Evolutionary conservation across 2,329 filamentous ascomycete genomes (phyloP).

Genomic region (Claviceps capensis): DNA sequence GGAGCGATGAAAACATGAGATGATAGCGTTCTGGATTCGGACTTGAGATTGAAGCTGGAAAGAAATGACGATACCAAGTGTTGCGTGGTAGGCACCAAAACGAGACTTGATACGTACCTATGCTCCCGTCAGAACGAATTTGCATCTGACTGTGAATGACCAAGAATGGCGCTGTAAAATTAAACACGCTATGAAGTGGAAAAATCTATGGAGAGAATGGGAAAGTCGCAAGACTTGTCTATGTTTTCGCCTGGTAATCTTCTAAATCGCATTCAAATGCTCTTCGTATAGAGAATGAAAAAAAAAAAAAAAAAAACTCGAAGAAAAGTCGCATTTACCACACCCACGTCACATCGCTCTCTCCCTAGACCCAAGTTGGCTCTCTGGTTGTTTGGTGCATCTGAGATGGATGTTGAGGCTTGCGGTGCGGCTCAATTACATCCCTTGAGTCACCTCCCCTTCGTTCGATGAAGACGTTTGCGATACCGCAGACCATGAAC

Average conservation of each 20-base stretch:
- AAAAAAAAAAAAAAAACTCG: not conserved
- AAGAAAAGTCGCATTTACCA: not conserved
- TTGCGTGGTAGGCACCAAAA: too few relatives aligned
- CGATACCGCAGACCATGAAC: conserved; percentile 45
- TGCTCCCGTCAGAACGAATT: too few relatives aligned
- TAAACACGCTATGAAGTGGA: too few relatives aligned
- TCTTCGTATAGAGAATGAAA: not conserved
- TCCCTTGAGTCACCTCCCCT: not conserved
- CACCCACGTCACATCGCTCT: not conserved
- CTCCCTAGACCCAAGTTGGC: not conserved
- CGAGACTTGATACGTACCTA: too few relatives aligned
- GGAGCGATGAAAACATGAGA: too few relatives aligned
- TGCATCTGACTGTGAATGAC: too few relatives aligned
- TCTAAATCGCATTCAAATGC: not conserved
- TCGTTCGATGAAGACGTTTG: conserved; percentile 14
- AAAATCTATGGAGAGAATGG: not conserved
- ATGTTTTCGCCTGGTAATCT: not conserved
- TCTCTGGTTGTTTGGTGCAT: not conserved
- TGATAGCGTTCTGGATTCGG: too few relatives aligned
- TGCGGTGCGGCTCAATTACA: not conserved
- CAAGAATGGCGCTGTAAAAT: too few relatives aligned
- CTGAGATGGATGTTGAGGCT: not conserved
- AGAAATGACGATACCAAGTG: too few relatives aligned
- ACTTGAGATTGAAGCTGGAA: too few relatives aligned
- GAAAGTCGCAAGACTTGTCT: not conserved